Evolutionary conservation across 73 alveolate genomes (phyloP), one percentile per base, ranked within the genome.

Genomic region (Uronychia setigera): DNA sequence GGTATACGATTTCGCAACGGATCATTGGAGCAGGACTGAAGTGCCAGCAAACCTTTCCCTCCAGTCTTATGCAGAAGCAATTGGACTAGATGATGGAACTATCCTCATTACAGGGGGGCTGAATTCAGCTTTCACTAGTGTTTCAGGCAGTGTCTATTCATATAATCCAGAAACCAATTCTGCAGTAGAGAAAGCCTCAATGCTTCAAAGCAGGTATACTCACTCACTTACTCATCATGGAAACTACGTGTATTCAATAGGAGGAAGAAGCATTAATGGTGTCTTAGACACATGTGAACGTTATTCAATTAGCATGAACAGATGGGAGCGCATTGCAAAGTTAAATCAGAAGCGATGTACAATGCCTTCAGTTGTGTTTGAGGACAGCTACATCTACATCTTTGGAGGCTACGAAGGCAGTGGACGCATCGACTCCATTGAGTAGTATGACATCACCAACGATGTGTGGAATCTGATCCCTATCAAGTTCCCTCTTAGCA

Each of bases 401-500:
- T 84, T 91, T 46, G 96, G 96, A 0, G 96, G 96, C 31, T 91
- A 91, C 33, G 96, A 91, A 81, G 96, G 96, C 29, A 80, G 93
- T 30, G 96, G 96, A 9, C 57, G 96, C 27, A 91, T 91, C 29
- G 96, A 91, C 84, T 81, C 96, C 0, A 91, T 91, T n/a, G 96
- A 91, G 35, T 83, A 91, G 34, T 91, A 91, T 58, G 96, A 86
- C 59, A 91, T 91, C 31, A 83, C 96, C 28, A 91, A 91, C 77
- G 96, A 91, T 77, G 83, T 67, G 75, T 91, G 96, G 96, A 85
- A 78, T 0, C 79, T 91, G 30, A 34, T 91, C 33, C 88, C 92
- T 19, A 85, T 91, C 59, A 91, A 91, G 81, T 91, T 91, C 86
- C 96, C 96, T 0, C 86, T 91, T 26, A 77, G 91, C n/a, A 89